Evolutionary conservation across 2,329 filamentous ascomycete genomes (phyloP).

Genomic region (Coccinonectria pachysandricola): DNA sequence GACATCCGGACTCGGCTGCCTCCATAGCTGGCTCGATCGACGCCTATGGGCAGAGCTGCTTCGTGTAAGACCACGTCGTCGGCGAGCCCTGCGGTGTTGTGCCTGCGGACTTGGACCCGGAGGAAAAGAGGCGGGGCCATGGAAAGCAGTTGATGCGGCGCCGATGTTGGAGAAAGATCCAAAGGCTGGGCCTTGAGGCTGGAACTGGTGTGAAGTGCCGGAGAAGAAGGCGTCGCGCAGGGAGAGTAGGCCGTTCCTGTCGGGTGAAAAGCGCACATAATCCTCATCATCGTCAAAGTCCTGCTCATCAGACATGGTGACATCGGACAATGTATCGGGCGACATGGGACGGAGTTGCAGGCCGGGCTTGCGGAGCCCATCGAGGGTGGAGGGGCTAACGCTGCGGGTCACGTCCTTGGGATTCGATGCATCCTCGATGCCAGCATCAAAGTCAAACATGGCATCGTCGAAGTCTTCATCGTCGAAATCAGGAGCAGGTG

Average conservation of each 20-base stretch:
- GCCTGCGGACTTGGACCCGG: constrained; percentile 17
- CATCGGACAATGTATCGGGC: constrained; percentile 23
- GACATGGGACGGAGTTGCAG: constrained; percentile 15
- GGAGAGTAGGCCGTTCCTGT: constrained; percentile 29
- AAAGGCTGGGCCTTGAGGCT: constrained; percentile 23
- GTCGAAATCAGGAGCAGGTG: constrained; percentile 34
- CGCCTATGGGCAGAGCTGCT: constrained; percentile 22
- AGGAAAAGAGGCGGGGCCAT: constrained; percentile 16
- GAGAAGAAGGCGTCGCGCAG: constrained; percentile 33
- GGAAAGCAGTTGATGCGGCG: too few relatives aligned
- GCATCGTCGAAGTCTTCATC: constrained; percentile 31
- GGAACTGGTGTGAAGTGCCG: constrained; percentile 20
- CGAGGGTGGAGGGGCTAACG: constrained; percentile 46
- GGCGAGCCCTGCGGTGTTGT: constrained; percentile 22
- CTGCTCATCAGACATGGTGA: constrained; percentile 34
- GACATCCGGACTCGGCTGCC: constrained; percentile 48
- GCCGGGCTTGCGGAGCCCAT: constrained; percentile 35
- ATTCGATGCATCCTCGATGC: constrained; percentile 41
- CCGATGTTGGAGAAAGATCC: constrained; percentile 17
- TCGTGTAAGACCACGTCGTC: constrained; percentile 18
- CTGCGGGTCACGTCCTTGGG: constrained; percentile 39
- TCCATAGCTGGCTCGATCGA: constrained; percentile 37
- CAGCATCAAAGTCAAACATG: constrained; percentile 45
- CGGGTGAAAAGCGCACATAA: constrained; percentile 38
- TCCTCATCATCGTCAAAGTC: constrained; percentile 39